Base-by-base conservation (phyloP, 495 filamentous ascomycete genomes). In the Hypoxylon subgilvum region DNA sequence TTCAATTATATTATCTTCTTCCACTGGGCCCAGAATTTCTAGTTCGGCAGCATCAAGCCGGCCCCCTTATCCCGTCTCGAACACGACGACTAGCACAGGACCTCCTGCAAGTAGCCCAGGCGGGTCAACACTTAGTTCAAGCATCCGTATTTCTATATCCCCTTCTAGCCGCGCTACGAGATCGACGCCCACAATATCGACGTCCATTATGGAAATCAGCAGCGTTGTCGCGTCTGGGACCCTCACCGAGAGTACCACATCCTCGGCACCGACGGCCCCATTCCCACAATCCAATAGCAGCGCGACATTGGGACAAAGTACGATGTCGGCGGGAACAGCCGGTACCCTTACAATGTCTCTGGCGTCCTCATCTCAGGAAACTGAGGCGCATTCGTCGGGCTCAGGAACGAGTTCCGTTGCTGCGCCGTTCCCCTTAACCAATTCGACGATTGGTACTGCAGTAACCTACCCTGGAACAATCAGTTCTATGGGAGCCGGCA, bases 201-300 rank as follows among this genome's bases (percentile, higher is more conserved):
- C 31, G 21, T 55, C 43, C 16, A 67, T 39, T 54, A 65, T 60
- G 44, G 39, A 38, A 3, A 18, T 52, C 21, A 67, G 50, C 36
- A 68, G 53, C 14, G 18, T 64, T 14, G 32, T 61, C 21, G 40
- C 65, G n/a, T 58, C 65, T 16, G 61, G 57, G 2, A 47, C 54
- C 31, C 50, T 66, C 2, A 66, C 57, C 2, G 46, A 44, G 23
- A 58, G 28, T 9, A 30, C 18, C 12, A 32, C 23, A 13, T 61
- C 53, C 16, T 50, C 28, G 16, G 8, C 9, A 42, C 40, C 58
- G 13, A 54, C 52, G 8, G 12, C 48, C 10, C 49, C 55, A 12
- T 43, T 36, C 23, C 58, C 57, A 47, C 18, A 30, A 4, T 55
- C 44, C n/a, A 68, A 65, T 13, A 49, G 52, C 27, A 61, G 50